A percentile compares a stretch with the other conserved stretches of the same genome.
These are phyloP conservation scores for Amanita rimosa DNA, from an alignment of 768 basidiomycete genomes.

Conservation along the genomic window DNA sequence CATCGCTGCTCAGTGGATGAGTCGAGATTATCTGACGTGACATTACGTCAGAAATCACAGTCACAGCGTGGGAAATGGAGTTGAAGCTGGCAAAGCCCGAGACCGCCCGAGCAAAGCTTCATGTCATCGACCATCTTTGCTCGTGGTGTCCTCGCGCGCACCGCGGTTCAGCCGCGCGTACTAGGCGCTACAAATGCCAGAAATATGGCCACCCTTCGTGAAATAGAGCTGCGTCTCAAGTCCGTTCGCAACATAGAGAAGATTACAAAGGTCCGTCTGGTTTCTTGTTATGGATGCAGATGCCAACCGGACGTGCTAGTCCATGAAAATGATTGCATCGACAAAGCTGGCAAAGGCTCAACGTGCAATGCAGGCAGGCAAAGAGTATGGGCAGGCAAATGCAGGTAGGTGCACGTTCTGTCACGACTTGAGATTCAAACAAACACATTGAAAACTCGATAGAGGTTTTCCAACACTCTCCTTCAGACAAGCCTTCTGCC, in stretches of 20 bases:
- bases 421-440: background rate
- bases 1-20: conserved; percentile 21
- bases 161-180: conserved; percentile 21
- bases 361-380: conserved; percentile 84
- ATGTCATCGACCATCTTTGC: conserved; percentile 30
- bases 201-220: conserved; percentile 95
- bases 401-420: conserved; percentile 44
- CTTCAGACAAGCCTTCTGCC: conserved; percentile 54
- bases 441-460: conserved; percentile 8
- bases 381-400: conserved; percentile 88
- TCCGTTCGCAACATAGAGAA: conserved; percentile 98
- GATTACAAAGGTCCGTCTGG: conserved; percentile 82
- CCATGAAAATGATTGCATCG: conserved; percentile 99
- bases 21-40: background rate
- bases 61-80: conserved; percentile 1
- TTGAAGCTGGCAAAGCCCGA: conserved; percentile 22
- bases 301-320: conserved; percentile 28
- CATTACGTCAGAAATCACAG: background rate
- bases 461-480: conserved; percentile 84
- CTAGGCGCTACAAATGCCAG: conserved; percentile 43
- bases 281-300: background rate
- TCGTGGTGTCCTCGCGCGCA: conserved; percentile 33
- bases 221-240: conserved; percentile 93
- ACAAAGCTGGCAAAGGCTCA: conserved; percentile 95
- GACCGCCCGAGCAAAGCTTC: conserved; percentile 25